Base-by-base conservation (phyloP, 805 yeast genomes). In the Ogataea corticis region DNA sequence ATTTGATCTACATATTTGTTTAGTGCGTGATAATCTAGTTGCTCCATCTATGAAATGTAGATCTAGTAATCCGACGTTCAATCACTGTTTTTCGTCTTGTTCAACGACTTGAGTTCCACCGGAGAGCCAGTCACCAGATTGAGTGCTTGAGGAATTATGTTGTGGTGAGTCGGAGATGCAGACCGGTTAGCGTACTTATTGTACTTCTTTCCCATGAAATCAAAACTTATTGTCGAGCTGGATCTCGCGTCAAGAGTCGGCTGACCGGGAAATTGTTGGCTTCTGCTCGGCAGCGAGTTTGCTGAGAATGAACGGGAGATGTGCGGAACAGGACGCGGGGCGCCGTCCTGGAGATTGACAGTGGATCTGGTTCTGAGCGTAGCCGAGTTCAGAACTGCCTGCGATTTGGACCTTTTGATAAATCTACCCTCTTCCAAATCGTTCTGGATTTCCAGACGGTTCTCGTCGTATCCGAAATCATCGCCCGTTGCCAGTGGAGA, bases 361-460 rank as follows among this genome's bases (percentile, higher is more conserved):
- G 65, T 61, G 6, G 68, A 62, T 34, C 69, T 49, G 4, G 68
- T 65, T 30, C 69, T 47, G 16, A 65, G 44, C 3, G 54, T 57
- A 14, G 37, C 34, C 11, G 33, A 21, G 33, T 46, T 35, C 10
- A 25, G 16, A 25, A 38, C 29, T 17, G 41, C 13, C 14, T 36
- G 21, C 4, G 40, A 39, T 2, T 14, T 33, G 11, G 51, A 40
- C 9, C 48, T 25, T n/a, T 48, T 36, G 4, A 46, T 35, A 18
- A 38, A 21, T 15, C 50, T 39, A 13, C 59, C 60, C 39, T 51
- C 59, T 37, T 54, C 61, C 17, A 59, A 29, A 2, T 44, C 40
- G 6, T 21, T 21, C 9, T 21, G 44, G 41, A 17, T 49, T 37
- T 3, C 38, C 33, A 9, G 36, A 21, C 9, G 29, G 19, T 46